Evolutionary conservation across 1,284 basidiomycete genomes (phyloP).

Genomic region (Coniophora puteana): DNA sequence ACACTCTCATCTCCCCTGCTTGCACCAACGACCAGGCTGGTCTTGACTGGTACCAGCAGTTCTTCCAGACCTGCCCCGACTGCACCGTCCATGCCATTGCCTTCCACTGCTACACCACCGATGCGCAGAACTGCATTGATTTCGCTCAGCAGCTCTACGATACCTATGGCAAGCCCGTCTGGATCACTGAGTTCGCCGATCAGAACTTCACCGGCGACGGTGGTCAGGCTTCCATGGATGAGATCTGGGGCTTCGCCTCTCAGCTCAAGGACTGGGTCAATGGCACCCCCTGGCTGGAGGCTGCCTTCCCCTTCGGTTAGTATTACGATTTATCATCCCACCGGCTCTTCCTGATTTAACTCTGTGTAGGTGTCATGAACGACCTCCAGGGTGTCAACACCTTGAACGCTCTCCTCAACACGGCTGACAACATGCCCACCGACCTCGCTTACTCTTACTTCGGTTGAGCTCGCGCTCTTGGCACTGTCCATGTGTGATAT

Average conservation of each 20-base stretch:
- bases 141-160: conserved; percentile 51
- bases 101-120: conserved; percentile 61
- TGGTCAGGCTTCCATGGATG: conserved; percentile 42
- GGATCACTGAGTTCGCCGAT: conserved; percentile 71
- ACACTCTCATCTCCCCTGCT: conserved; percentile 61
- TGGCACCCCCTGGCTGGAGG: conserved; percentile 45
- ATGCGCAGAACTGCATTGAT: conserved; percentile 42
- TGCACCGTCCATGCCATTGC: conserved; percentile 52
- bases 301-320: conserved; percentile 72
- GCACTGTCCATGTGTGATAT: not conserved
- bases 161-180: conserved; percentile 47
- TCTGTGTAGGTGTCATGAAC: conserved; percentile 52
- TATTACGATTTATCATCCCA: conserved; percentile 9
- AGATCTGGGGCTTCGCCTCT: conserved; percentile 58
- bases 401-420: conserved; percentile 56
- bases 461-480: conserved; percentile 12
- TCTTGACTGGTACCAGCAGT: conserved; percentile 53
- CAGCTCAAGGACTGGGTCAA: conserved; percentile 56
- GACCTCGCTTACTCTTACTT: conserved; percentile 38
- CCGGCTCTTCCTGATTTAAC: conserved; percentile 5
- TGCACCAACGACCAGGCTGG: conserved; percentile 61
- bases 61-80: conserved; percentile 47
- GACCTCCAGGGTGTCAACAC: conserved; percentile 69
- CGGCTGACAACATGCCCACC: conserved; percentile 39
- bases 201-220: conserved; percentile 59